Evolutionary conservation across 768 basidiomycete genomes (phyloP), one percentile per base, ranked within the genome.

Genomic region (Lentinula sp.): DNA sequence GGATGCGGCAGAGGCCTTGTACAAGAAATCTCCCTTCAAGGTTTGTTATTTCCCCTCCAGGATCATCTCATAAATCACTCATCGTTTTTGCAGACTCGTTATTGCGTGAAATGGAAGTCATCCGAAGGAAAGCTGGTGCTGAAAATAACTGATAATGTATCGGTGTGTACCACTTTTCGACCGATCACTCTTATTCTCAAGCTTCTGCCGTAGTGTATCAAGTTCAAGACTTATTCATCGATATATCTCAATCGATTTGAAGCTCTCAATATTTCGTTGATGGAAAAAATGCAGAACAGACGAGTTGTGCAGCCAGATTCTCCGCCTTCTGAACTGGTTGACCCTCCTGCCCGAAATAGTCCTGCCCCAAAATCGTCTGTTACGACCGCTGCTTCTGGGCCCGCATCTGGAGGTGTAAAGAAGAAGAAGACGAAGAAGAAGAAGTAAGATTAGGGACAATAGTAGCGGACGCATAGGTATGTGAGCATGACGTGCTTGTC

Each of bases 161-260:
- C 87, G 68, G 96, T 96, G 71, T 66, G 91, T 80, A 42, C 32
- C 8, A 6, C 23, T 33, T 6, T 33, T 33, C 35, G 13, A 36
- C 16, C 20, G 61, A 33, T 16, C 45, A 13, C 20, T 16, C 8
- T 37, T 59, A 48, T 18, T 61, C 41, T 16, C 23, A 15, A 52
- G 49, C 51, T 16, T 50, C 16, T 45, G 28, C 58, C 50, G 6
- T 71, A 98, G 96, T 96, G 94, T 72, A 80, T 98, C 66, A 97
- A 95, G 74, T 98, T 96, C 80, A 94, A 95, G 74, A 96, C 95
- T 1, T 87, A 88, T 67, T 97, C 95, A 2, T 93, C 91, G 55
- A 88, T 96, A 70, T 93, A 93, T 75, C 87, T 98, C 64, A 97
- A 98, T 80, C 90, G 95, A 66, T 98, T 98, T 76, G 95, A 98